Evolutionary conservation across 2,329 filamentous ascomycete genomes (phyloP).

Genomic region (Colletotrichum trifolii): DNA sequence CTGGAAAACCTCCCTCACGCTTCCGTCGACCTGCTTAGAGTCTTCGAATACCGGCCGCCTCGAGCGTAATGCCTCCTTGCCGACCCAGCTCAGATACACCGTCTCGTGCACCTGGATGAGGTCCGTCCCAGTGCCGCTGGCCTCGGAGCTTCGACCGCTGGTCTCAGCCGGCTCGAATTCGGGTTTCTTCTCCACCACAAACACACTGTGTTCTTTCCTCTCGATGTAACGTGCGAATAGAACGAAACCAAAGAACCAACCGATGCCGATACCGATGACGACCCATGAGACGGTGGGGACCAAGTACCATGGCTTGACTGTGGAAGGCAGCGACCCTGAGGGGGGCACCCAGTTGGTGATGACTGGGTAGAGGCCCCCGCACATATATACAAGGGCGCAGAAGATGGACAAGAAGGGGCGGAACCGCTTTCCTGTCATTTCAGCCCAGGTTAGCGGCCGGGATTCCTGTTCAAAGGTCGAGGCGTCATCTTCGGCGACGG

Average conservation of each 20-base stretch:
- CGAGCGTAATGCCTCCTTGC: slow-evolving; percentile 41
- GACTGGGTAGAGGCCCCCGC: slow-evolving; percentile 48
- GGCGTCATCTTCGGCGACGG: slow-evolving; percentile 24
- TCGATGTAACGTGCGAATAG: slow-evolving; percentile 44
- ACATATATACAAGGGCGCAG: slow-evolving; percentile 44
- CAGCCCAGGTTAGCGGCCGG: slow-evolving; percentile 42
- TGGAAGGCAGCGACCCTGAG: too few species aligned
- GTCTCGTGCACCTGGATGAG: slow-evolving; percentile 51
- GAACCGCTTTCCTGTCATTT: slow-evolving; percentile 46
- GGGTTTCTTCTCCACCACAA: slow-evolving; percentile 48
- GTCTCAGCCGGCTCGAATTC: slow-evolving; percentile 46
- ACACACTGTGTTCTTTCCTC: slow-evolving; percentile 45
- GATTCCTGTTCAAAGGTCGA: slow-evolving; percentile 23
- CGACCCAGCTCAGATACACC: slow-evolving; percentile 50
- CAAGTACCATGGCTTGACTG: slow-evolving; percentile 47
- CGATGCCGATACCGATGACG: slow-evolving; percentile 42
- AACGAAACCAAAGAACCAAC: slow-evolving; percentile 50
- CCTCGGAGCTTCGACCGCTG: slow-evolving; percentile 16
- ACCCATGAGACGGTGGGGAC: slow-evolving; percentile 46
- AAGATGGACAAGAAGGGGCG: slow-evolving; percentile 46
- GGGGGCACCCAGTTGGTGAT: slow-evolving; percentile 48
- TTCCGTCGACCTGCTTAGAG: slow-evolving; percentile 15
- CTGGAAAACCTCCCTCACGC: slow-evolving; percentile 8
- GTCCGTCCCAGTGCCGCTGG: slow-evolving; percentile 35
- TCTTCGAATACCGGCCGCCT: slow-evolving; percentile 25